Percentiles rank a stretch among this genome's conserved stretches.
Evolutionary conservation across 2,329 filamentous ascomycete species (phyloP).

Genomic region (Diaporthe citri): DNA sequence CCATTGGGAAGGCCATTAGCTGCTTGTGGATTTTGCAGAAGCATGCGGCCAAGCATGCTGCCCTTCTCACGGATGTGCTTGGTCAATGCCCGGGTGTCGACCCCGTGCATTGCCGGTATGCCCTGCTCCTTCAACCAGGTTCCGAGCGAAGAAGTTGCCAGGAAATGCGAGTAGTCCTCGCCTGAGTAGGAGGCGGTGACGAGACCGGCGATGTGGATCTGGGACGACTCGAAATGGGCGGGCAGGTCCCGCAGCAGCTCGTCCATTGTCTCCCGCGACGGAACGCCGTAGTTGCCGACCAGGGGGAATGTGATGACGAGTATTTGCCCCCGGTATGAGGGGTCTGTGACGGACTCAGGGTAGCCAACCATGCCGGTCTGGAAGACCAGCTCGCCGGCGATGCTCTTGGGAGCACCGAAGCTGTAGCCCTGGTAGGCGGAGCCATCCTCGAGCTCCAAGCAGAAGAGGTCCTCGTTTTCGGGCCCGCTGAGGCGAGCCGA

Average conservation of each 20-base stretch:
- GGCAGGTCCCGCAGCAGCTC: conserved; percentile 87
- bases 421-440: conserved; percentile 93
- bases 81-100: conserved; percentile 93
- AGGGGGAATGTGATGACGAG: conserved; percentile 96
- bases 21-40: conserved; percentile 73
- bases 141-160: conserved; percentile 90
- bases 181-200: conserved; percentile 92
- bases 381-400: conserved; percentile 97
- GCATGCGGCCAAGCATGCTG: conserved; percentile 94
- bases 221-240: conserved; percentile 89
- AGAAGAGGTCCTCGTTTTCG: conserved; percentile 74
- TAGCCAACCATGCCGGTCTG: conserved; percentile 99
- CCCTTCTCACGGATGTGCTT: conserved; percentile 95
- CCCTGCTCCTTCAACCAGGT: conserved; percentile 97
- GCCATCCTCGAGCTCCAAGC: conserved; percentile 94
- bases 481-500: conserved; percentile 68
- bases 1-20: conserved; percentile 58
- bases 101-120: conserved; percentile 92
- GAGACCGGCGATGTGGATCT: conserved; percentile 95
- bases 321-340: conserved; percentile 92
- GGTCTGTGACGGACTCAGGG: conserved; percentile 91
- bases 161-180: conserved; percentile 94
- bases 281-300: conserved; percentile 97
- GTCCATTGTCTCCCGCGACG: conserved; percentile 86
- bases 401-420: conserved; percentile 95